Evolutionary conservation across 169 alveolate genomes (phyloP).

Genomic region (Cryptosporidium meleagridis): DNA sequence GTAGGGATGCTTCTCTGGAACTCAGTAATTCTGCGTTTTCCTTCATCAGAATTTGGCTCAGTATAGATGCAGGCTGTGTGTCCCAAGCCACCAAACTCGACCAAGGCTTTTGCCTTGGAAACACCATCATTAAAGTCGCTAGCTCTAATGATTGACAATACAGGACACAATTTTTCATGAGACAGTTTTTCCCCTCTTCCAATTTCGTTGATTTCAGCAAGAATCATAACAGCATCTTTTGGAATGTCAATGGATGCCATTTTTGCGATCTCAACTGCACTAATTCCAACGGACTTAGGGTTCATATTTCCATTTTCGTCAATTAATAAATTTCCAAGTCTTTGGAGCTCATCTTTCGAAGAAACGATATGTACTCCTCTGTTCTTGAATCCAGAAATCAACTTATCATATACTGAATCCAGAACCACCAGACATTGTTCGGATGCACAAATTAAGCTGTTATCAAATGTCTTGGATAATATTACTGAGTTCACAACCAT

Average conservation of each 20-base stretch:
- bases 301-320: conserved; percentile 73
- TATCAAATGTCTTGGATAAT: conserved; percentile 74
- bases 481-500: conserved; percentile 77
- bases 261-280: conserved; percentile 75
- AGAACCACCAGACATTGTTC: conserved; percentile 75
- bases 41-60: conserved; percentile 69
- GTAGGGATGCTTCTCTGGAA: conserved; percentile 72
- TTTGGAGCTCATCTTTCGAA: conserved; percentile 51
- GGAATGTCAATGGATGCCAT: conserved; percentile 78
- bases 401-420: conserved; percentile 63
- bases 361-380: conserved; percentile 70
- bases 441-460: conserved; percentile 77
- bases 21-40: conserved; percentile 50
- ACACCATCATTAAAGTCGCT: conserved; percentile 73
- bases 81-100: conserved; percentile 76
- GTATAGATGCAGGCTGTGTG: conserved; percentile 76
- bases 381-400: conserved; percentile 41
- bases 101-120: conserved; percentile 47
- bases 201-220: conserved; percentile 64
- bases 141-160: conserved; percentile 63
- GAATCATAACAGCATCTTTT: conserved; percentile 34
- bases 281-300: conserved; percentile 73
- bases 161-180: conserved; percentile 76
- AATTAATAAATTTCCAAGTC: conserved; percentile 66
- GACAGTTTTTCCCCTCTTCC: conserved; percentile 72